Percentiles rank a stretch among this genome's conserved stretches.
phyloP scores from a whole-genome alignment of 1,284 basidiomycete genomes.

The Flammula alnicola region DNA sequence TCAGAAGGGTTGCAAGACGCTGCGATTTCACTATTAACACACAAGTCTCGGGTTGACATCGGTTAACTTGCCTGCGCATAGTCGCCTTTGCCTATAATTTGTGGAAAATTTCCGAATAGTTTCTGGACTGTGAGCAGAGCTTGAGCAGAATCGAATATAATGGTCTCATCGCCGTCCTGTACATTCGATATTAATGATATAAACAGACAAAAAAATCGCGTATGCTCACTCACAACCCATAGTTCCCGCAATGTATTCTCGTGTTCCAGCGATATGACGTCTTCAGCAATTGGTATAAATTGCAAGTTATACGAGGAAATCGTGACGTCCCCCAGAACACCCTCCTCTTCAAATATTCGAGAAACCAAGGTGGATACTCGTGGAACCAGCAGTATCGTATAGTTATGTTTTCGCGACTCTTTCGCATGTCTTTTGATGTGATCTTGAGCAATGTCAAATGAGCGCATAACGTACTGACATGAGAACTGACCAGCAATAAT shows the following conservation, averaged over 20 bases:
- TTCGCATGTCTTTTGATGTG: slow-evolving; percentile 82
- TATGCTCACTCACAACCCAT: slow-evolving; percentile 69
- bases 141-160: slow-evolving; percentile 88
- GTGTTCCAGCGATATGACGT: slow-evolving; percentile 88
- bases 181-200: slow-evolving; percentile 10
- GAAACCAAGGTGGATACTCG: slow-evolving; percentile 86
- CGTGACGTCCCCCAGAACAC: slow-evolving; percentile 88
- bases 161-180: slow-evolving; percentile 93
- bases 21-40: slow-evolving; percentile 35
- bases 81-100: slow-evolving; percentile 94
- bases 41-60: slow-evolving; percentile 3
- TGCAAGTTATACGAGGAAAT: slow-evolving; percentile 90
- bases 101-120: slow-evolving; percentile 89
- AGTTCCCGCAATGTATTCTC: slow-evolving; percentile 85
- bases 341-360: slow-evolving; percentile 87
- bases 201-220: slow-evolving; percentile 7
- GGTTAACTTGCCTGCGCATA: slow-evolving; percentile 73
- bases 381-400: slow-evolving; percentile 91
- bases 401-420: slow-evolving; percentile 77
- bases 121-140: slow-evolving; percentile 87
- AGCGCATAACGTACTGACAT: slow-evolving; percentile 21
- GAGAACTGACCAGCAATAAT: slow-evolving; percentile 80
- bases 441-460: slow-evolving; percentile 54
- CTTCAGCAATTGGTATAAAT: slow-evolving; percentile 91
- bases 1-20: slow-evolving; percentile 79